These are phyloP conservation scores for Neofusicoccum parvum DNA, from an alignment of 2,329 filamentous ascomycete genomes.

Conservation along the genomic window DNA sequence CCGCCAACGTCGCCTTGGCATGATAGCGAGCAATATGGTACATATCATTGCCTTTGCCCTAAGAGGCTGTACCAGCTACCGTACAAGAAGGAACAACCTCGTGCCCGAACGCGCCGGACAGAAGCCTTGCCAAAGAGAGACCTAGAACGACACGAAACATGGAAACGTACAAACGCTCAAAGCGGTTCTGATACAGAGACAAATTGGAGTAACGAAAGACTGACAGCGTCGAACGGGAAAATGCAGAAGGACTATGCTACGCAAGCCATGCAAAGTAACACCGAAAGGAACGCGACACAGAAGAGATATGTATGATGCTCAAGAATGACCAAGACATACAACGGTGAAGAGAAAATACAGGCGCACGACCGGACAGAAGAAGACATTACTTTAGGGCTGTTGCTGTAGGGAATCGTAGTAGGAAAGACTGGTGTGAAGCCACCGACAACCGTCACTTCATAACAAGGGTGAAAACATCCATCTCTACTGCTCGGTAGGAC, in stretches of 20 bases:
- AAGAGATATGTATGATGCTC: not conserved
- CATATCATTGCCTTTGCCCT: constrained; percentile 1
- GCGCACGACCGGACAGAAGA: not conserved
- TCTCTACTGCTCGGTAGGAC: constrained; percentile 24
- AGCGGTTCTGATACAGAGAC: not conserved
- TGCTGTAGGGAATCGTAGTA: not conserved
- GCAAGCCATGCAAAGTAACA: constrained; percentile 13
- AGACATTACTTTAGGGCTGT: constrained; percentile 10
- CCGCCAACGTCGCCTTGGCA: not conserved
- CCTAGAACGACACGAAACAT: not conserved
- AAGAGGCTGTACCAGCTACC: not conserved
- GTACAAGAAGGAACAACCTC: not conserved
- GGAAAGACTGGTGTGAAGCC: not conserved
- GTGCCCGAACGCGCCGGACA: not conserved
- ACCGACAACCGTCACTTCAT: constrained; percentile 7
- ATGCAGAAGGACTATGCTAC: constrained; percentile 11
- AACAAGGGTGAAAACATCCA: not conserved
- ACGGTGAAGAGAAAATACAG: not conserved
- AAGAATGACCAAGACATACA: not conserved
- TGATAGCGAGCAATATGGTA: not conserved
- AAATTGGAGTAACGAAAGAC: not conserved
- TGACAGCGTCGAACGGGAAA: too few species aligned
- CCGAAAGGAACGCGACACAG: not conserved
- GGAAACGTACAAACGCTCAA: not conserved
- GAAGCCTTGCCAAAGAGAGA: not conserved